A percentile compares a stretch with the other conserved stretches of the same genome.
These are phyloP conservation scores for Podospora comata DNA, from an alignment of 495 filamentous ascomycete species.

Conservation along the genomic window DNA sequence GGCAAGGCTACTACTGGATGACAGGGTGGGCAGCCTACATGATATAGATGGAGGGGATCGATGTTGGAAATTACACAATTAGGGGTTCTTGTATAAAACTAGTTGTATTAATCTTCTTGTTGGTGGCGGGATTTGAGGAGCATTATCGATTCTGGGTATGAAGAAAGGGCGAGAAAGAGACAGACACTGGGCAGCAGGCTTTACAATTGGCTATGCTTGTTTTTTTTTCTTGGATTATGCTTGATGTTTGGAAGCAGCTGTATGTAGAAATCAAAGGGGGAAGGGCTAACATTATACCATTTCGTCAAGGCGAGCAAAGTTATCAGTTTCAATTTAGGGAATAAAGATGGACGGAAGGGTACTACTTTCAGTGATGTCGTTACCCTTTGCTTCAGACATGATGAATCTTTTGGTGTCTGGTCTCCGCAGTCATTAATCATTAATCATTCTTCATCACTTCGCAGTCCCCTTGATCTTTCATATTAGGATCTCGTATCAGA, in stretches of 20 bases:
- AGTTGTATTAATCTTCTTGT: not conserved
- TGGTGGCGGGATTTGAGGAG: not conserved
- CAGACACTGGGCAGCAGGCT: not conserved
- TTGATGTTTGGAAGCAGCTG: not conserved
- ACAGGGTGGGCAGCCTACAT: no score
- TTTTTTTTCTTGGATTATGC: not conserved
- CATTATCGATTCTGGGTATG: not conserved
- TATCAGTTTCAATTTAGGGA: not conserved
- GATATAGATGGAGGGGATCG: not conserved
- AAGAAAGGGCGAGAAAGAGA: no score
- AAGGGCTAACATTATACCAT: not conserved
- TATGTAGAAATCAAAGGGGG: not conserved
- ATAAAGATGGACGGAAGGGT: not conserved
- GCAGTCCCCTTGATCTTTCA: not conserved
- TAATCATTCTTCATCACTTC: not conserved
- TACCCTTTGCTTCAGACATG: no score
- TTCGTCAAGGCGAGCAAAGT: not conserved
- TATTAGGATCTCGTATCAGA: not conserved
- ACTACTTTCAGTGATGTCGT: not conserved
- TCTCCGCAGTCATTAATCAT: no score
- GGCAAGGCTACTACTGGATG: not conserved
- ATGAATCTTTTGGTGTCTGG: no score
- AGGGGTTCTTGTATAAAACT: not conserved
- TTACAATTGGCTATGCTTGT: not conserved
- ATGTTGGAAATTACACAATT: not conserved